Base-by-base conservation (phyloP, 192 early-diverging fungal species). In the Phycomyces nitens region DNA sequence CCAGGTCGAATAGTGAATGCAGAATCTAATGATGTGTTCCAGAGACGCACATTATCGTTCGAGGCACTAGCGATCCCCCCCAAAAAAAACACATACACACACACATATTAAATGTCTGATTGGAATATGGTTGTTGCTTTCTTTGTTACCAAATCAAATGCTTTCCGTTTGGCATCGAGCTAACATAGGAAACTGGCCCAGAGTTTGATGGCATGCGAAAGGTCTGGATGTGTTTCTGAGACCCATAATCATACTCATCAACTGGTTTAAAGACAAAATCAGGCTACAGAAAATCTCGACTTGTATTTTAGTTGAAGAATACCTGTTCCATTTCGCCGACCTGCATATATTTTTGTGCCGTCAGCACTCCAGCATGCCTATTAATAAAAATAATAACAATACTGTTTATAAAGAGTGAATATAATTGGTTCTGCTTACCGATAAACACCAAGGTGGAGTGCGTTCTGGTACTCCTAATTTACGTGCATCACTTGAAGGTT, bases 21-120 rank as follows among this genome's bases (percentile, higher is more conserved):
- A 21, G 66, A 77, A 22, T 77, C 80, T 51, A 74, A 62, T 71
- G 60, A 94, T 60, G 69, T 70, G 56, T 97, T 92, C 94, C 93
- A 99, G 47, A 96, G 71, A 12, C 97, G 83, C 63, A 99, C 84
- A 66, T 94, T 97, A 68, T 99, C 97, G 9, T 85, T 82, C 0
- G 97, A 99, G 0, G 91, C 93, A 68, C 92, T 89, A 47, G 3
- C 1, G 15, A 52, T 24, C 1, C n/a, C 27, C 21, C 3, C 18
- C 18, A 47, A 47, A 47, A 47, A 11, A 6, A 47, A n/a, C 1
- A 47, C 44, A 14, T 18, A 3, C 2, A n/a, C n/a, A n/a, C n/a
- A n/a, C n/a, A n/a, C n/a, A n/a, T n/a, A n/a, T n/a, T n/a, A n/a
- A n/a, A n/a, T n/a, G n/a, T n/a, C n/a, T n/a, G n/a, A n/a, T n/a